Conservation (phyloP, 1,284 basidiomycete species). For the Rhizopogon parksii region DNA sequence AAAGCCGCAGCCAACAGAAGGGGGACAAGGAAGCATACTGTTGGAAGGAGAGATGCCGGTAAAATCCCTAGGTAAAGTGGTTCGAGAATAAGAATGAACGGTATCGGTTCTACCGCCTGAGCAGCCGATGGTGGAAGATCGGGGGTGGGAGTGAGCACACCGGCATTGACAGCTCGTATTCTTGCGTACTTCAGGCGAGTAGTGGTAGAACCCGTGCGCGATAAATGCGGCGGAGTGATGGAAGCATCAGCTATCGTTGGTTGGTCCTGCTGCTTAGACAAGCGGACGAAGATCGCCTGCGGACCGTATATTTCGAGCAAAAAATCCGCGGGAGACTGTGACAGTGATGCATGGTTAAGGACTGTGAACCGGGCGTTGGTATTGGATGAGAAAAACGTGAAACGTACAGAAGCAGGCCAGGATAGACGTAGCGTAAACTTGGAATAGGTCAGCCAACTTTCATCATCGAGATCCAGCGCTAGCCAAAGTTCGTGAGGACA, state of each 20-base stretch:
- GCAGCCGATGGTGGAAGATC: conserved; percentile 2
- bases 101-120: conserved; percentile 23
- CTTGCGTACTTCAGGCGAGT: conserved; percentile 47
- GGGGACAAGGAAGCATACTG: conserved; percentile 31
- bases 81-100: conserved; percentile 50
- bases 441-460: conserved; percentile 37
- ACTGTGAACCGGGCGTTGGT: not conserved
- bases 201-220: conserved; percentile 8
- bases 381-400: conserved; percentile 1
- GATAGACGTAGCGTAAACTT: conserved; percentile 58
- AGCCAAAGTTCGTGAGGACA: conserved; percentile 56
- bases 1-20: conserved; percentile 27
- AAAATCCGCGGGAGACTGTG: conserved; percentile 40
- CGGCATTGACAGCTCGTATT: conserved; percentile 44
- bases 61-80: conserved; percentile 52
- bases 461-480: conserved; percentile 42
- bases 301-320: conserved; percentile 34
- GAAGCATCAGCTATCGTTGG: conserved; percentile 8
- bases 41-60: conserved; percentile 47
- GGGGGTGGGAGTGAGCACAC: conserved; percentile 38
- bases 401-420: conserved; percentile 59
- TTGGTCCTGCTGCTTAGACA: conserved; percentile 8
- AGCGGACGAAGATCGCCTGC: conserved; percentile 16
- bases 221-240: conserved; percentile 10
- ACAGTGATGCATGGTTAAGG: not conserved